Evolutionary conservation across 2,329 filamentous ascomycete species (phyloP), one percentile per base, ranked within the genome.

Genomic region (Verticillium nubilum): DNA sequence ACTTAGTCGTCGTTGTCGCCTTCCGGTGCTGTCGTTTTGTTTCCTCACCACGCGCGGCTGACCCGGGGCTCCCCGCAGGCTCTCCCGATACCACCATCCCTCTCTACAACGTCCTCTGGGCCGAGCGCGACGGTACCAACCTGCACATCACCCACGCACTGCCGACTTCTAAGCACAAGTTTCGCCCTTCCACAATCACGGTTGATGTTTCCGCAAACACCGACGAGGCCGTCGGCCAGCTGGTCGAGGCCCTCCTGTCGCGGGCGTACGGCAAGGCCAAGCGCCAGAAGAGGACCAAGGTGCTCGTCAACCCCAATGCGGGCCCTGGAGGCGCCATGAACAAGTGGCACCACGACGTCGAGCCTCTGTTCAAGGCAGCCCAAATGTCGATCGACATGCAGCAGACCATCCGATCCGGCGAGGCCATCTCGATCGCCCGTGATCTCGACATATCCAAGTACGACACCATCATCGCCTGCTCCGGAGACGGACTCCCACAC

Each of bases 261-360:
- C 81, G 82, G 54, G 86, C 93, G 26, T 97, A 97, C 68, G 76
- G 88, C 78, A 59, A 76, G 7, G 83, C 89, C 1, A 85, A 89
- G 67, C 82, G 81, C 58, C 82, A 80, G 60, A 95, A 92, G 73
- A 86, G 91, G 54, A 87, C 95, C 63, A 96, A 95, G 72, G 87
- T 98, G 13, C 78, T 98, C 52, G 82, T 99, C 62, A 99, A 99
- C 72, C 95, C 95, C 0, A 89, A 93, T 67, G 91, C 92, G 15
- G 95, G 95, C 0, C 90, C 92, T 50, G 94, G 94, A 47, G 77
- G 75, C 50, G 94, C 92, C 1, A 76, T 84, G 62, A 89, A 86
- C 69, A 82, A 87, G 64, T 98, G 92, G 82, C 77, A 86, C 59
- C 83, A 82, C 52, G 82, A 94, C 64, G 89, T 93, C 53, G 87